A percentile compares a stretch with the other conserved stretches of the same genome.
These are phyloP conservation scores for Candida caryicola DNA, from an alignment of 805 yeast genomes.

Conservation along the genomic window DNA sequence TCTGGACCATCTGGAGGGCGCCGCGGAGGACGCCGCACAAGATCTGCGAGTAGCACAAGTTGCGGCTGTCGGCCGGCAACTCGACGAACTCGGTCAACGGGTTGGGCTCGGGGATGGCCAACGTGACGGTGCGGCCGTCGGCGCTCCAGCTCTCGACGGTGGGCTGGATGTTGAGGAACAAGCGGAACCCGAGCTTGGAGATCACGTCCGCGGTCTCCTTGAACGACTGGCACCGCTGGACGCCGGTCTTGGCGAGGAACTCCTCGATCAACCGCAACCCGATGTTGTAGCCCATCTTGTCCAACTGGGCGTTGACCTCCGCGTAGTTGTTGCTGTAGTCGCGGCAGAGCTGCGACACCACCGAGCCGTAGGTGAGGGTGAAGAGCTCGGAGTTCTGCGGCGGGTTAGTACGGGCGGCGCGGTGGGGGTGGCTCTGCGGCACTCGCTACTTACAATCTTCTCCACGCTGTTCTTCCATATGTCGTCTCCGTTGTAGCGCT, in stretches of 20 bases:
- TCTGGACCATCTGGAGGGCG: conserved; percentile 91
- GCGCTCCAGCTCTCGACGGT: conserved; percentile 68
- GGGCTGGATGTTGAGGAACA: conserved; percentile 83
- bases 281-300: conserved; percentile 91
- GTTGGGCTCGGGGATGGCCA: conserved; percentile 69
- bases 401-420: conserved; percentile 8
- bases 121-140: conserved; percentile 71
- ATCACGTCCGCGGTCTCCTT: conserved; percentile 86
- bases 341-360: conserved; percentile 85
- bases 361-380: conserved; percentile 91
- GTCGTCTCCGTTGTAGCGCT: conserved; percentile 66
- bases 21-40: conserved; percentile 89
- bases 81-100: conserved; percentile 96
- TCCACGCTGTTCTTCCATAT: conserved; percentile 87
- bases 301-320: conserved; percentile 80
- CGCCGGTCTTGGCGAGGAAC: conserved; percentile 83
- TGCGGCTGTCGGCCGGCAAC: conserved; percentile 59
- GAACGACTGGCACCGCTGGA: conserved; percentile 75
- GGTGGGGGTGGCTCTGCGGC: not conserved
- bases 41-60: conserved; percentile 90
- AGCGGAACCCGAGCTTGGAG: conserved; percentile 83
- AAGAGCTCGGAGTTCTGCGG: conserved; percentile 80
- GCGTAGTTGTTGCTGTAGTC: conserved; percentile 74
- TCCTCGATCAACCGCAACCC: conserved; percentile 92
- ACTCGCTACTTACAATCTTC: conserved; percentile 59